These are phyloP conservation scores for Pleurotus platypus DNA, from an alignment of 768 basidiomycete genomes.

Conservation along the genomic window DNA sequence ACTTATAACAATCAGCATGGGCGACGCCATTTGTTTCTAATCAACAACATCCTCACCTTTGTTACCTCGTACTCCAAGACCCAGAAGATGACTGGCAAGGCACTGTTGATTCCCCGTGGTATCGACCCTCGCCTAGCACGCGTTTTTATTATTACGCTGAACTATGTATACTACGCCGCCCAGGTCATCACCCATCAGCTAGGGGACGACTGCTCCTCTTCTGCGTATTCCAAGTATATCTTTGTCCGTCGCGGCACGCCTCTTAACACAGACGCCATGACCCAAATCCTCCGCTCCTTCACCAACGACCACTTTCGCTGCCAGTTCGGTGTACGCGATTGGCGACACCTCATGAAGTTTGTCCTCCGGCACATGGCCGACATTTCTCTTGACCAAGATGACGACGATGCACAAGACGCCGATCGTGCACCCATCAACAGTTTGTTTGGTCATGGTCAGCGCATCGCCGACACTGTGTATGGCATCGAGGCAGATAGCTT, in stretches of 20 bases:
- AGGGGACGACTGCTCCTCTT: not conserved
- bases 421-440: not conserved
- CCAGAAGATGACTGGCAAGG: slow-evolving; percentile 4
- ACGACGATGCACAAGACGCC: not conserved
- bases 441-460: not conserved
- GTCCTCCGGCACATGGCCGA: not conserved
- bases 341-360: slow-evolving; percentile 1
- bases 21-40: slow-evolving; percentile 8
- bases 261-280: not conserved
- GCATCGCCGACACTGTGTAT: not conserved
- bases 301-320: not conserved
- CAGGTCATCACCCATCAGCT: not conserved
- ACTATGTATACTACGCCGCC: slow-evolving; percentile 7
- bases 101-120: not conserved
- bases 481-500: not conserved
- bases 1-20: slow-evolving; percentile 6
- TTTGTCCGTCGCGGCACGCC: slow-evolving; percentile 5
- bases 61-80: slow-evolving; percentile 14
- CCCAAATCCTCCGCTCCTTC: not conserved
- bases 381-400: not conserved
- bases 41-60: slow-evolving; percentile 14
- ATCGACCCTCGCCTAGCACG: not conserved
- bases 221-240: slow-evolving; percentile 2
- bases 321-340: slow-evolving; percentile 1
- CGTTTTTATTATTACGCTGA: not conserved